Conservation (phyloP, 148 eudicot species). For the Fallopia convolvulus region DNA sequence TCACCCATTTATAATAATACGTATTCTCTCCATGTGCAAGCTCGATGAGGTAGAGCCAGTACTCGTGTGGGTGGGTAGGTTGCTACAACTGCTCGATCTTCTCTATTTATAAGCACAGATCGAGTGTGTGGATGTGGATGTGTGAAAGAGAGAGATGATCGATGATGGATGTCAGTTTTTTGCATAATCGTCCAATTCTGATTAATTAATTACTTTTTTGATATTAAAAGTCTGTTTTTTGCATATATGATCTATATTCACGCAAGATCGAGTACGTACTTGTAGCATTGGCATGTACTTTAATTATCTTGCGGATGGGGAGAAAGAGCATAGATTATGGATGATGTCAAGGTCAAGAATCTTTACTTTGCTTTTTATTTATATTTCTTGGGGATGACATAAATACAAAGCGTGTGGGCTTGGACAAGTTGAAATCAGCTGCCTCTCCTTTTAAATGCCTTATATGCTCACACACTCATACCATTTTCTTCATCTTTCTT, state of each 20-base stretch:
- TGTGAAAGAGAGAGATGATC: too few relatives aligned
- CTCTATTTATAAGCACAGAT: too few relatives aligned
- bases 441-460: neutral
- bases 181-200: too few relatives aligned
- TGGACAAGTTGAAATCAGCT: neutral
- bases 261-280: neutral
- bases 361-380: neutral
- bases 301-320: neutral
- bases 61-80: neutral
- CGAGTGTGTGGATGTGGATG: too few relatives aligned
- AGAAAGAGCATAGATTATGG: slow-evolving; percentile 6
- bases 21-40: too few relatives aligned
- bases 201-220: too few relatives aligned
- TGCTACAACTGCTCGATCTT: too few relatives aligned
- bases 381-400: neutral
- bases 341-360: slow-evolving; percentile 6
- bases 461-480: neutral
- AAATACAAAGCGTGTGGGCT: neutral
- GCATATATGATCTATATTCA: too few relatives aligned
- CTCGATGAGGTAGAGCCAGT: neutral
- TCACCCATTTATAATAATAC: slow-evolving; percentile 16
- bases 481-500: neutral
- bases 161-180: too few relatives aligned
- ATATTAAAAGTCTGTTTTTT: too few relatives aligned
- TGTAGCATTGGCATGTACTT: neutral